Conservation (phyloP, 1,139 yeast species). For the Yamadazyma aaseri region DNA sequence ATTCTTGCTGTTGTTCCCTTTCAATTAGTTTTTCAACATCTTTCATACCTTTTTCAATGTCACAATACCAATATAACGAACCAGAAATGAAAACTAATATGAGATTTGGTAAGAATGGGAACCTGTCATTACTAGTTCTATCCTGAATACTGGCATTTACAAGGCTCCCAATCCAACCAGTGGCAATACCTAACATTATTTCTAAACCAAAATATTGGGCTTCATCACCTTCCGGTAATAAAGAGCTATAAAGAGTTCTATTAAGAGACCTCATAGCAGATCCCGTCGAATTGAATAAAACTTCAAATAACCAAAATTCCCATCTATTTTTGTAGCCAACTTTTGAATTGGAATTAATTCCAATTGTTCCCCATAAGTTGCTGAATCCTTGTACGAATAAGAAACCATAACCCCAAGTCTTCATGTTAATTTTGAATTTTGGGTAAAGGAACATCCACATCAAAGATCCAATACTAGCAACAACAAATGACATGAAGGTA, state of each 20-base stretch:
- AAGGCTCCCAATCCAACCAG: slow-evolving; percentile 45
- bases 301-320: slow-evolving; percentile 47
- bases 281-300: slow-evolving; percentile 33
- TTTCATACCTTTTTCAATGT: slow-evolving; percentile 35
- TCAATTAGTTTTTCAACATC: slow-evolving; percentile 17
- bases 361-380: slow-evolving; percentile 46
- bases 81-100: slow-evolving; percentile 28
- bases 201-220: slow-evolving; percentile 48
- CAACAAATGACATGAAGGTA: slow-evolving; percentile 36
- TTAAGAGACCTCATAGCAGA: slow-evolving; percentile 40
- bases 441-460: slow-evolving; percentile 41
- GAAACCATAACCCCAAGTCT: slow-evolving; percentile 37
- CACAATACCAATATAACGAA: slow-evolving; percentile 26
- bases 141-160: slow-evolving; percentile 44
- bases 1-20: background rate
- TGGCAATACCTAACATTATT: slow-evolving; percentile 41
- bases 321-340: slow-evolving; percentile 43
- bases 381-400: slow-evolving; percentile 29
- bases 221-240: slow-evolving; percentile 44
- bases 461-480: slow-evolving; percentile 37
- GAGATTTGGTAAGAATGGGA: slow-evolving; percentile 41
- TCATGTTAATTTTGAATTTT: slow-evolving; percentile 22
- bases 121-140: slow-evolving; percentile 36
- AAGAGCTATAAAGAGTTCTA: slow-evolving; percentile 37
- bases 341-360: slow-evolving; percentile 24